These are phyloP conservation scores for Aspergillus coremiiformis DNA, from an alignment of 495 filamentous ascomycete genomes.

Conservation along the genomic window DNA sequence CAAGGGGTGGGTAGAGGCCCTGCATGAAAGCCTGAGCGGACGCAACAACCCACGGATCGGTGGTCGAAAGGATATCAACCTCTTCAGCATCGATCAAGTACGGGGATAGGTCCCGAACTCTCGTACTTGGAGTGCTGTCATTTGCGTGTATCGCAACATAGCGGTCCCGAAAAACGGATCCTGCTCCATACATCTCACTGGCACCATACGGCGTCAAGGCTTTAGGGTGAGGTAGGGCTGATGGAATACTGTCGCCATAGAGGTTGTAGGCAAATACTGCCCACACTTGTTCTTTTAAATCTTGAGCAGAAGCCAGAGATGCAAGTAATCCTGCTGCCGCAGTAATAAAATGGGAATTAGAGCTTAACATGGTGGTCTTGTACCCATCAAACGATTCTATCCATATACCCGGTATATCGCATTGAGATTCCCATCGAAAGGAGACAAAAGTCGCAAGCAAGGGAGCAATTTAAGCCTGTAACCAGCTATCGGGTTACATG, in stretches of 20 bases:
- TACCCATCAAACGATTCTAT: neutral
- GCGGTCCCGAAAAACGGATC: slow-evolving; percentile 50
- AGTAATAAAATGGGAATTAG: slow-evolving; percentile 2
- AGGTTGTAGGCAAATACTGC: slow-evolving; percentile 64
- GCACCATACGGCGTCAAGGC: slow-evolving; percentile 62
- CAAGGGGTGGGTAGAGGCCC: slow-evolving; percentile 69
- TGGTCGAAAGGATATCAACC: slow-evolving; percentile 37
- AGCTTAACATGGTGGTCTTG: slow-evolving; percentile 13
- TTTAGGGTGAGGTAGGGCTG: slow-evolving; percentile 39
- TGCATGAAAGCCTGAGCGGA: slow-evolving; percentile 73
- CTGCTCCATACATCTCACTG: slow-evolving; percentile 55
- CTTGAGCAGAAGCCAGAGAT: slow-evolving; percentile 19
- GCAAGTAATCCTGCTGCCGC: slow-evolving; percentile 12
- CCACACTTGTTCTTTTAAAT: slow-evolving; percentile 49
- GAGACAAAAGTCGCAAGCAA: neutral
- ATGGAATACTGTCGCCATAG: slow-evolving; percentile 67
- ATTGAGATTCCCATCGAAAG: neutral
- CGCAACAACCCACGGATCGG: slow-evolving; percentile 44
- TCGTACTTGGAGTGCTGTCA: slow-evolving; percentile 27
- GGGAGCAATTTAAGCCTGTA: too few species aligned
- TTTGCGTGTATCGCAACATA: slow-evolving; percentile 44
- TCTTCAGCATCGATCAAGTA: slow-evolving; percentile 41
- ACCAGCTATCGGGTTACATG: too few species aligned
- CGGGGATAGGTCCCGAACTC: slow-evolving; percentile 36
- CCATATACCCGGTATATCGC: neutral